Conservation (phyloP, 371 early-diverging fungal genomes). For the Rhizomucor pusillus region DNA sequence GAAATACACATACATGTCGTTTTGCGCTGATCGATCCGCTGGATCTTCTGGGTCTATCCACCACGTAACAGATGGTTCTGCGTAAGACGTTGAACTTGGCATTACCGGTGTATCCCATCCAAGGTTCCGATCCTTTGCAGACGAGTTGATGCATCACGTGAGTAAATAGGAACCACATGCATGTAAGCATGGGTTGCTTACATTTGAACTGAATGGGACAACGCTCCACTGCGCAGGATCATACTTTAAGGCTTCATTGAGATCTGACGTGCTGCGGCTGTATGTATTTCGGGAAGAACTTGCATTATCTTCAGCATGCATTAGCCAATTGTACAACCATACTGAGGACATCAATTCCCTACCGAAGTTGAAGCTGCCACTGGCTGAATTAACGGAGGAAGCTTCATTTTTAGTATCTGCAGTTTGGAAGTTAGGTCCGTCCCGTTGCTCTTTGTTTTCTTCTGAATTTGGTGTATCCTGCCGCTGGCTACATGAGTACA, state of each 20-base stretch:
- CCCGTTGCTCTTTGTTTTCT: too few relatives aligned
- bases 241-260: background rate
- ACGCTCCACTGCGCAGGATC: constrained; percentile 30
- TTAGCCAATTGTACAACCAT: background rate
- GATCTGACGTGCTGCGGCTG: constrained; percentile 1
- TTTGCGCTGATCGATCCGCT: constrained; percentile 17
- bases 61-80: constrained; percentile 27
- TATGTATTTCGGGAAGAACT: constrained; percentile 1
- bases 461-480: background rate
- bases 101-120: background rate
- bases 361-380: background rate
- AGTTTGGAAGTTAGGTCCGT: background rate
- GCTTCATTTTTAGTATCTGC: background rate
- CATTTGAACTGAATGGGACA: constrained; percentile 21
- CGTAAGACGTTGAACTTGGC: background rate
- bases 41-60: constrained; percentile 47
- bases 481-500: background rate
- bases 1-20: constrained; percentile 20
- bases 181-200: background rate
- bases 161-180: too few relatives aligned
- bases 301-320: too few relatives aligned
- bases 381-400: background rate
- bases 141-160: too few relatives aligned
- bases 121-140: too few relatives aligned
- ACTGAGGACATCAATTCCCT: background rate